Conservation (phyloP, 176 grass and related monocot species). For the Oryza officinalis region DNA sequence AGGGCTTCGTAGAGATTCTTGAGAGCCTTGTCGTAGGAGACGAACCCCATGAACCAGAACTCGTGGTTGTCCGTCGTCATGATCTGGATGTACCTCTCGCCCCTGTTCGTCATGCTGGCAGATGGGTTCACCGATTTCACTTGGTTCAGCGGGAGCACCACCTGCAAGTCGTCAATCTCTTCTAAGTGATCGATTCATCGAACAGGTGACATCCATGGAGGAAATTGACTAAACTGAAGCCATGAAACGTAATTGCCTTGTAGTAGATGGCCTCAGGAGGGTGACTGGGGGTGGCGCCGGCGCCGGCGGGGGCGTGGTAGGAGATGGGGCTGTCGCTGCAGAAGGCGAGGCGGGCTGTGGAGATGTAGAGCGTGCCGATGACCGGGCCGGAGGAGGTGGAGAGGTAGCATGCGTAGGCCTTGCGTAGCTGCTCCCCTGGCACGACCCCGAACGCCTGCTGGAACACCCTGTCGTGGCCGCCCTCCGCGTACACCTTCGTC, state of each 20-base stretch:
- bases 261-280: conserved; percentile 61
- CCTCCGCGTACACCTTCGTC: conserved; percentile 92
- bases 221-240: background rate
- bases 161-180: conserved; percentile 33
- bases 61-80: conserved; percentile 62
- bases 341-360: conserved; percentile 78
- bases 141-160: conserved; percentile 61
- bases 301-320: conserved; percentile 40
- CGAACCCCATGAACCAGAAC: conserved; percentile 97
- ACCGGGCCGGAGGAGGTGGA: conserved; percentile 79
- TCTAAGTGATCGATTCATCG: background rate
- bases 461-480: conserved; percentile 76
- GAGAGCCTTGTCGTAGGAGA: conserved; percentile 81
- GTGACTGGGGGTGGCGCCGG: background rate
- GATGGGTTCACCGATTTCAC: conserved; percentile 67
- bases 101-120: conserved; percentile 43
- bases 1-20: conserved; percentile 61
- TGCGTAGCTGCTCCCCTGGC: conserved; percentile 72
- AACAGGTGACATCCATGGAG: background rate
- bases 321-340: conserved; percentile 75
- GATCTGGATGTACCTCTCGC: conserved; percentile 83
- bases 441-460: conserved; percentile 69
- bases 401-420: conserved; percentile 92
- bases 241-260: conserved; percentile 43
- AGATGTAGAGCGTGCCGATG: conserved; percentile 89